These are phyloP conservation scores for Colletotrichum salicis DNA, from an alignment of 2,329 filamentous ascomycete genomes.

Conservation along the genomic window DNA sequence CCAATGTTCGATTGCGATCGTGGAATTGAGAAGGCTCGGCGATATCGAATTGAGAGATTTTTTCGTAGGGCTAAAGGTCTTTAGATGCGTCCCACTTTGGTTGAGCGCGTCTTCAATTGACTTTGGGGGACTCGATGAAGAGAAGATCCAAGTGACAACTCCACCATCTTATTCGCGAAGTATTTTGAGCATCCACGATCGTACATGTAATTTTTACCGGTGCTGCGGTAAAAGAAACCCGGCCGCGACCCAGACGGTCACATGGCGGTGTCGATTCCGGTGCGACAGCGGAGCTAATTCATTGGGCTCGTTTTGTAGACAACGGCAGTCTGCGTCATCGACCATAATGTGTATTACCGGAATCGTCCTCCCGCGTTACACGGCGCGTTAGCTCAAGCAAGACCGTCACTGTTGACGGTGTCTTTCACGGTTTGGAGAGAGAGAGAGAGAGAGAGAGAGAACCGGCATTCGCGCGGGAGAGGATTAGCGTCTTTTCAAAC, in stretches of 20 bases:
- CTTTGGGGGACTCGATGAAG: not conserved
- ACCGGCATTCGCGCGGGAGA: not conserved
- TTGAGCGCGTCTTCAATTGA: not conserved
- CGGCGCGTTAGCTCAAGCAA: not conserved
- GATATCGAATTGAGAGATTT: not conserved
- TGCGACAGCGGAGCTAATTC: not conserved
- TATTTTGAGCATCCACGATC: too few species aligned
- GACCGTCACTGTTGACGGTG: not conserved
- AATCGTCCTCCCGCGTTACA: not conserved
- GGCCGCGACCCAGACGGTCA: not conserved
- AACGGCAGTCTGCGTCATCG: conserved; percentile 7
- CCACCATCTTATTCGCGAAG: too few species aligned
- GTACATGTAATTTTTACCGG: not conserved
- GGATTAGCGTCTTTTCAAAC: not conserved
- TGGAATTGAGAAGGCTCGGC: not conserved
- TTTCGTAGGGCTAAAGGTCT: conserved; percentile 14
- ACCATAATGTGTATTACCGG: not conserved
- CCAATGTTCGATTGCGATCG: too few species aligned
- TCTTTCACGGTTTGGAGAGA: not conserved
- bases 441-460: too few species aligned
- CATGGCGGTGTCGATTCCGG: not conserved
- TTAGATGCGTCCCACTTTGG: conserved; percentile 29
- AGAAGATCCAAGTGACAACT: too few species aligned
- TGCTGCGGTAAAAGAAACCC: not conserved
- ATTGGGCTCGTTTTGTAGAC: not conserved